These are phyloP conservation scores for Ottelia alismoides DNA, from an alignment of 106 monocot genomes.

Conservation along the genomic window DNA sequence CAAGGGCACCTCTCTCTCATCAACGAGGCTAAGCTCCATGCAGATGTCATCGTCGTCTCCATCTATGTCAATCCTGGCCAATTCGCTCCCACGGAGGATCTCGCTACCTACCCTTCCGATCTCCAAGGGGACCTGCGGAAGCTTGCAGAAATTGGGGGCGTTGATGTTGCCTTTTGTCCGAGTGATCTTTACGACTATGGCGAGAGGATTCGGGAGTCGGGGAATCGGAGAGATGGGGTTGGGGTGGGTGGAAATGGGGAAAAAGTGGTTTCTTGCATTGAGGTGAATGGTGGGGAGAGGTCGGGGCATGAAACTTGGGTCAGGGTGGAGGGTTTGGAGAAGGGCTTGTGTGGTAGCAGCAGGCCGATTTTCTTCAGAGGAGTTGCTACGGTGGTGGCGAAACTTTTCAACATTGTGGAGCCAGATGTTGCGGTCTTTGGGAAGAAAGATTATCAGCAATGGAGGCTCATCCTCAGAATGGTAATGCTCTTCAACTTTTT, in stretches of 20 bases:
- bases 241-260: not conserved
- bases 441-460: slow-evolving; percentile 99
- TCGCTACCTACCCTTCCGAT: slow-evolving; percentile 72
- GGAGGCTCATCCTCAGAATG: slow-evolving; percentile 78
- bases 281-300: slow-evolving; percentile 12
- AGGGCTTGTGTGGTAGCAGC: slow-evolving; percentile 76
- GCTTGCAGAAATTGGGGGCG: slow-evolving; percentile 38
- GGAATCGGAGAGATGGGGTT: not conserved
- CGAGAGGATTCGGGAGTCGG: too few species aligned
- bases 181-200: slow-evolving; percentile 44
- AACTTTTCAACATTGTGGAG: slow-evolving; percentile 88
- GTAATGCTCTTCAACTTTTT: too few species aligned
- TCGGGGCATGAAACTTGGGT: slow-evolving; percentile 90
- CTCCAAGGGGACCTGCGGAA: slow-evolving; percentile 50
- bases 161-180: slow-evolving; percentile 74
- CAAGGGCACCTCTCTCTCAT: slow-evolving; percentile 81
- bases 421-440: slow-evolving; percentile 90
- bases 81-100: slow-evolving; percentile 89
- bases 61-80: slow-evolving; percentile 97
- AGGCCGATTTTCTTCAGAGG: slow-evolving; percentile 84
- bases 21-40: slow-evolving; percentile 25
- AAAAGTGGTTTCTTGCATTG: slow-evolving; percentile 19
- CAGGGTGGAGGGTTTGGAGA: slow-evolving; percentile 78
- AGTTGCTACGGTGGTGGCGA: slow-evolving; percentile 79
- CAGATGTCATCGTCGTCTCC: slow-evolving; percentile 66